Base-by-base conservation (phyloP, 2,329 filamentous ascomycete genomes). In the Malbranchea zuffiana region DNA sequence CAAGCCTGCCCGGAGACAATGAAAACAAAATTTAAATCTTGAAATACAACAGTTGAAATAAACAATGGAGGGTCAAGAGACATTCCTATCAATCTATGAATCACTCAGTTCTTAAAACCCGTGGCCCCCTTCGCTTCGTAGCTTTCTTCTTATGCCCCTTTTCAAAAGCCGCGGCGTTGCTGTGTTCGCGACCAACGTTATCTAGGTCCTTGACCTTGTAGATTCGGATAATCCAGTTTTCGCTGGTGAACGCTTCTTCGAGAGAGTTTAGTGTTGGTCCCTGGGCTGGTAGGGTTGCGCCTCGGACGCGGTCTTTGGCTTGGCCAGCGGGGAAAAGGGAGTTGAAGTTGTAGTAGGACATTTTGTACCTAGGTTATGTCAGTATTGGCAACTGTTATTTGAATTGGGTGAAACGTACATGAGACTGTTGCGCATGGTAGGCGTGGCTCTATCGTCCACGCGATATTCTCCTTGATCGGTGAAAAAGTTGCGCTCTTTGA, bases 141-240 rank as follows among this genome's bases (percentile, higher is more conserved):
- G 61, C 23, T 55, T 65, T 67, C 53, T 68, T 69, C 58, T 70
- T 71, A 42, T 67, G 63, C 13, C 68, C 69, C 35, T 63, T 64
- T 39, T 71, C 67, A 52, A 69, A 66, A 28, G 65, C 61, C 34
- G 67, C 63, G 1, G 73, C 75, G 48, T 66, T 72, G 46, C 74
- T 74, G 57, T 95, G 88, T 52, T 94, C 85, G 58, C 90, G 78
- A 38, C 86, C 88, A 47, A 98, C 71, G 60, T 96, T 96, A 67
- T 98, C 90, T 42, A 95, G 78, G 53, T 94, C 87, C 70, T 98
- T 98, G 66, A 98, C 90, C 73, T 98, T 98, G 74, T 95, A 98
- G 56, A 98, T 95, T 47, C 90, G 76, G 58, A 98, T 96, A 61
- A 98, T 98, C 90, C 90, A 98, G 73, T 98, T 98, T 71, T 98